phyloP scores from a whole-genome alignment of 1,284 basidiomycete genomes.

The Tilletia caries region DNA sequence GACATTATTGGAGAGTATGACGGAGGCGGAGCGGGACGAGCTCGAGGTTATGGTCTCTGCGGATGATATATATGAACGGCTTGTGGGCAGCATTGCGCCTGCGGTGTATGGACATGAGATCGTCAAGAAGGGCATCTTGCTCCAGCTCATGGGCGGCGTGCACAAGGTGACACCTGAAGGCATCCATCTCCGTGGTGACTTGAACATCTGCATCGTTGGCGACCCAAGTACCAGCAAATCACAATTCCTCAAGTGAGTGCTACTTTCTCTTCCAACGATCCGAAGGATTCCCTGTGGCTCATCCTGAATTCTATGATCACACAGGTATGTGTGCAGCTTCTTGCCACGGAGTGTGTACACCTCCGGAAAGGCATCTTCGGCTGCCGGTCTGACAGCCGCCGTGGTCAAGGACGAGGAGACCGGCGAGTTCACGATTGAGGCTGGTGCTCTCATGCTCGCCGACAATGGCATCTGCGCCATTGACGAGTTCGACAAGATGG shows the following conservation, averaged over 20 bases:
- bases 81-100: conserved; percentile 92
- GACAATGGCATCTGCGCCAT: conserved; percentile 99
- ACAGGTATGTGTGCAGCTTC: conserved; percentile 96
- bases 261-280: neutral
- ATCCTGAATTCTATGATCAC: neutral
- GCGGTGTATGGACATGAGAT: conserved; percentile 98
- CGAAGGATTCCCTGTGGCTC: neutral
- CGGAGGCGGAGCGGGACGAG: conserved; percentile 90
- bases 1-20: conserved; percentile 78
- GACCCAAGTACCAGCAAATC: conserved; percentile 97
- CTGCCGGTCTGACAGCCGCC: conserved; percentile 95
- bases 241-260: conserved; percentile 90
- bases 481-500: conserved; percentile 99
- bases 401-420: conserved; percentile 99
- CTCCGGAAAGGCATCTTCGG: conserved; percentile 96
- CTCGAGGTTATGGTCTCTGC: conserved; percentile 87
- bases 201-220: conserved; percentile 97
- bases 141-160: conserved; percentile 98
- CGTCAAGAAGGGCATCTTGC: conserved; percentile 94
- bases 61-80: conserved; percentile 86
- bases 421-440: conserved; percentile 98
- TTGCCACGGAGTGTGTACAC: conserved; percentile 97
- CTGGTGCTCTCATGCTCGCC: conserved; percentile 89
- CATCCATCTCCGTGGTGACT: conserved; percentile 93
- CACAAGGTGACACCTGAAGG: conserved; percentile 96